phyloP scores from a whole-genome alignment of 306 rosid genomes.

The Canavalia gladiata region DNA sequence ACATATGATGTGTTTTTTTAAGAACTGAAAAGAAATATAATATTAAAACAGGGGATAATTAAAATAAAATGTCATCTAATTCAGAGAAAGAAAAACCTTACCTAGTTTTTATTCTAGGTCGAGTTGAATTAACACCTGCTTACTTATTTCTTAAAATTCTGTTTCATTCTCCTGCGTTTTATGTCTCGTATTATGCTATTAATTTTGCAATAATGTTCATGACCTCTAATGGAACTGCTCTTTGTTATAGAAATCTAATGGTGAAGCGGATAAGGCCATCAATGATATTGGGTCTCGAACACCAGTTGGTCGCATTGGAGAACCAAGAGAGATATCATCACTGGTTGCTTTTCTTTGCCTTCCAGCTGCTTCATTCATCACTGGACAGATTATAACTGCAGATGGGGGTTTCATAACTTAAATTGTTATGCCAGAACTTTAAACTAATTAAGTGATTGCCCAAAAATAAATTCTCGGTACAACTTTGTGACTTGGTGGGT shows the following conservation, averaged over 20 bases:
- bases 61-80: too few relatives aligned
- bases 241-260: not conserved
- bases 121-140: too few relatives aligned
- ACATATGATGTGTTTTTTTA: too few relatives aligned
- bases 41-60: too few relatives aligned
- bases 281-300: not conserved
- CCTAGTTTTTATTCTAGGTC: too few relatives aligned
- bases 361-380: conserved; percentile 69
- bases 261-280: not conserved
- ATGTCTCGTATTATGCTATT: not conserved
- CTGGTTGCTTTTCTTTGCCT: conserved; percentile 72
- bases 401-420: conserved; percentile 68
- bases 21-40: too few relatives aligned
- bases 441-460: not conserved
- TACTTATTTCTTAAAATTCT: too few relatives aligned
- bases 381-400: conserved; percentile 60
- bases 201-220: not conserved
- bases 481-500: too few relatives aligned
- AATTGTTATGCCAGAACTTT: not conserved
- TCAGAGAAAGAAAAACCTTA: too few relatives aligned
- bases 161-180: too few relatives aligned
- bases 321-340: conserved; percentile 62
- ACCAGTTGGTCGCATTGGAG: conserved; percentile 53
- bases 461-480: not conserved
- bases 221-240: not conserved